These are phyloP conservation scores for Amphichorda felina DNA, from an alignment of 2,329 filamentous ascomycete genomes.

Conservation along the genomic window DNA sequence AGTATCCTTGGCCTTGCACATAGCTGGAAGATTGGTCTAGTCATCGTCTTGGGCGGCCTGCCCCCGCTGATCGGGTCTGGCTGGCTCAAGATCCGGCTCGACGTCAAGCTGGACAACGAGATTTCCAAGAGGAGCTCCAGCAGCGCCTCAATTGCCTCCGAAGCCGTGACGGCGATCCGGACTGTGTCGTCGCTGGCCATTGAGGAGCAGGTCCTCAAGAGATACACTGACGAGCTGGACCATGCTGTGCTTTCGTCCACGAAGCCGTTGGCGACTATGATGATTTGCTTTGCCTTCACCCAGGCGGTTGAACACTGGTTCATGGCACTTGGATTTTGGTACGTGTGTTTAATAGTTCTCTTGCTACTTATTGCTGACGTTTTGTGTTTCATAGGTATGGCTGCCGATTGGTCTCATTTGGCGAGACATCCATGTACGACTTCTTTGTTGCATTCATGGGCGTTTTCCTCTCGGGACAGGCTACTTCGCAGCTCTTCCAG, in stretches of 20 bases:
- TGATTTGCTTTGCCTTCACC: slow-evolving; percentile 23
- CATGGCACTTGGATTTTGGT: slow-evolving; percentile 83
- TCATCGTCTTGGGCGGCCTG: slow-evolving; percentile 53
- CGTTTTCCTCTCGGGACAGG: slow-evolving; percentile 33
- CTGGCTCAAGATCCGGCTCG: slow-evolving; percentile 25
- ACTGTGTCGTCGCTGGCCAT: slow-evolving; percentile 41
- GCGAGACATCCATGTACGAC: slow-evolving; percentile 41
- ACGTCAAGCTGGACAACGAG: slow-evolving; percentile 76
- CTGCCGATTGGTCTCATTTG: slow-evolving; percentile 57
- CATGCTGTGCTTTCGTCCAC: slow-evolving; percentile 14
- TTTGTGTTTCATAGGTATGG: slow-evolving; percentile 36
- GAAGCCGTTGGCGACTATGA: slow-evolving; percentile 18
- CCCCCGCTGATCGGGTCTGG: slow-evolving; percentile 54
- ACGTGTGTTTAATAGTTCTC: too few relatives aligned
- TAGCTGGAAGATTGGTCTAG: slow-evolving; percentile 55
- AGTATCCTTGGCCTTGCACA: slow-evolving; percentile 50
- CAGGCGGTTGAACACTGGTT: slow-evolving; percentile 69
- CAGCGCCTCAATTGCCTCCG: slow-evolving; percentile 52
- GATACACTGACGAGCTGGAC: slow-evolving; percentile 24
- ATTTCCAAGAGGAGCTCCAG: slow-evolving; percentile 82
- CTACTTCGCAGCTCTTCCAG: slow-evolving; percentile 26
- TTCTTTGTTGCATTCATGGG: slow-evolving; percentile 38
- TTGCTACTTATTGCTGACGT: slow-evolving; percentile 18
- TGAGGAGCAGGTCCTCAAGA: slow-evolving; percentile 18
- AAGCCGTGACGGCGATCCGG: slow-evolving; percentile 48